A percentile compares a stretch with the other conserved stretches of the same genome.
Conservation (phyloP, 2,329 filamentous ascomycete species). For the Cytospora paraplurivora region DNA sequence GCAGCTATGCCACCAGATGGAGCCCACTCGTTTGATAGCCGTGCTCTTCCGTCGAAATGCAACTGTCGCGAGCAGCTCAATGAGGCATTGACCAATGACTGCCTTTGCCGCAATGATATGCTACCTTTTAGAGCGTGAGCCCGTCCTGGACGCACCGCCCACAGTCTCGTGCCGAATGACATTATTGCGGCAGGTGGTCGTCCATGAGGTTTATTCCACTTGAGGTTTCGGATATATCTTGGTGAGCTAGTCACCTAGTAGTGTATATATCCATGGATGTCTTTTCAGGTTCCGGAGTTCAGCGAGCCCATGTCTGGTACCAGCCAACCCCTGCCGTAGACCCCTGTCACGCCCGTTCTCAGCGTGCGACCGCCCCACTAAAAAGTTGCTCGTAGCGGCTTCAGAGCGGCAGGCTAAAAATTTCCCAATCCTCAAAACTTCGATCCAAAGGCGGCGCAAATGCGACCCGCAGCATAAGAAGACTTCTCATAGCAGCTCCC, state of each 20-base stretch:
- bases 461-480: neutral
- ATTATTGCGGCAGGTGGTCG: slow-evolving; percentile 5
- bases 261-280: too few relatives aligned
- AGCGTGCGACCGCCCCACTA: slow-evolving; percentile 23
- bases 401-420: slow-evolving; percentile 22
- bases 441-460: slow-evolving; percentile 1
- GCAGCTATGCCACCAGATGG: slow-evolving; percentile 71
- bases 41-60: slow-evolving; percentile 36
- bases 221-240: neutral
- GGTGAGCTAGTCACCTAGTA: too few relatives aligned
- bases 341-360: slow-evolving; percentile 6
- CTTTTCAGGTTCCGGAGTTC: slow-evolving; percentile 16
- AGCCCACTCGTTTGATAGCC: slow-evolving; percentile 77
- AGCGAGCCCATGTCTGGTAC: neutral
- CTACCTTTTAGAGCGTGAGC: slow-evolving; percentile 1
- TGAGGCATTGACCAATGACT: slow-evolving; percentile 1
- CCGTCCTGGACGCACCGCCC: slow-evolving; percentile 5
- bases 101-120: slow-evolving; percentile 5
- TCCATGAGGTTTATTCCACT: neutral
- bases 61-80: slow-evolving; percentile 22
- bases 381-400: slow-evolving; percentile 26
- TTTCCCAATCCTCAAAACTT: slow-evolving; percentile 26
- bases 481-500: neutral
- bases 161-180: slow-evolving; percentile 18
- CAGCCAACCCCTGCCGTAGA: neutral